Evolutionary conservation across 208 protist genomes (phyloP).

Genomic region (Trypanosoma cruzi): DNA sequence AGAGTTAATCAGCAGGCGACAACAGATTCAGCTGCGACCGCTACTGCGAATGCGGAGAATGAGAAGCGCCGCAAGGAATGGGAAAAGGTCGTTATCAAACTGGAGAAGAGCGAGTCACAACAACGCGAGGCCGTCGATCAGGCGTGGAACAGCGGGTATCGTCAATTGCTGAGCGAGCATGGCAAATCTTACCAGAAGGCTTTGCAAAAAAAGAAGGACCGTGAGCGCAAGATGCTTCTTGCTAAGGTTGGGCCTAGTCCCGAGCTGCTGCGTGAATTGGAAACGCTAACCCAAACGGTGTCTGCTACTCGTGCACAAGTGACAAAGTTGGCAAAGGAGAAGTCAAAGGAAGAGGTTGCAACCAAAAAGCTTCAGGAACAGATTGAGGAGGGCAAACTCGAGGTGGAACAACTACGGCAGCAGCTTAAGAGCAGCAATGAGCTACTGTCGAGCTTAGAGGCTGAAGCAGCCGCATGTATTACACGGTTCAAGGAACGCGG

Average conservation of each 20-base stretch:
- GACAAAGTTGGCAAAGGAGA: constrained; percentile 65
- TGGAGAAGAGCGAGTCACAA: constrained; percentile 32
- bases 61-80: constrained; percentile 30
- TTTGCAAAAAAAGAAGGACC: constrained; percentile 54
- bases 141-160: constrained; percentile 18
- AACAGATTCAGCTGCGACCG: constrained; percentile 10
- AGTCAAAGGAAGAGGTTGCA: constrained; percentile 57
- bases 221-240: constrained; percentile 63
- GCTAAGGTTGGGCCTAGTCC: constrained; percentile 63
- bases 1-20: constrained; percentile 7
- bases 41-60: constrained; percentile 15
- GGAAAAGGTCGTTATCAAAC: constrained; percentile 18
- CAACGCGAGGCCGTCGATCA: constrained; percentile 28
- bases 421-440: constrained; percentile 23
- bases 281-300: constrained; percentile 56
- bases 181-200: constrained; percentile 49
- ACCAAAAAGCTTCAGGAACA: constrained; percentile 36
- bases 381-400: constrained; percentile 49
- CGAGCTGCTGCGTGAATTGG: constrained; percentile 62
- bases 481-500: constrained; percentile 24
- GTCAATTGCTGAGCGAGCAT: constrained; percentile 54
- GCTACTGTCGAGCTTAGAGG: constrained; percentile 40
- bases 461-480: constrained; percentile 37
- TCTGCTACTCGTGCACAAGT: constrained; percentile 52
- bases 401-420: constrained; percentile 35